These are phyloP conservation scores for Paraphaeosphaeria minitans DNA, from an alignment of 2,329 filamentous ascomycete species.

Conservation along the genomic window DNA sequence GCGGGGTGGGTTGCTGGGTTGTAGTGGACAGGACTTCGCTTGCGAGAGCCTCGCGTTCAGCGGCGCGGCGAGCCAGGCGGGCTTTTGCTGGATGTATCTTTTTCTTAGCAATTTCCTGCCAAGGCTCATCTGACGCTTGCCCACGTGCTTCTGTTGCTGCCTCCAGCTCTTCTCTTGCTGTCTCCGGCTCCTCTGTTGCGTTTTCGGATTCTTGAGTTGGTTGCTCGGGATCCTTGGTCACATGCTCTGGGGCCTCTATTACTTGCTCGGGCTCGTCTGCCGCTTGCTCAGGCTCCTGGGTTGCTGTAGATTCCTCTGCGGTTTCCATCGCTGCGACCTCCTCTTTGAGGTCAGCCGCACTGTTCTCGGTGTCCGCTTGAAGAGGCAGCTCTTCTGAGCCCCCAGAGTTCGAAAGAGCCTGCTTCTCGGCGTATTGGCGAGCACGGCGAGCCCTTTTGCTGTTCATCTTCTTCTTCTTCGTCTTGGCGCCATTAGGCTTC, in stretches of 20 bases:
- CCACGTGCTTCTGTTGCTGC: background rate
- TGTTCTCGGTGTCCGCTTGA: background rate
- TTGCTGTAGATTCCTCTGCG: background rate
- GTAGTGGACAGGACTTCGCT: background rate
- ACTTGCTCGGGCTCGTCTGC: background rate
- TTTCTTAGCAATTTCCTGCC: background rate
- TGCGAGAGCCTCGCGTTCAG: background rate
- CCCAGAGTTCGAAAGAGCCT: background rate
- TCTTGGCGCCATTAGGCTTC: background rate
- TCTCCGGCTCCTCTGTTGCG: background rate
- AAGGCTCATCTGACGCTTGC: background rate
- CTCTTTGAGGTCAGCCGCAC: background rate
- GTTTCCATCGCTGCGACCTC: background rate
- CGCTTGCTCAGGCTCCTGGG: background rate
- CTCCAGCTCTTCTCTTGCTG: background rate
- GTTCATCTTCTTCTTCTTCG: background rate
- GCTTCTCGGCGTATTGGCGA: constrained; percentile 4
- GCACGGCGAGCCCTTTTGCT: constrained; percentile 2
- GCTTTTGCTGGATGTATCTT: constrained; percentile 1
- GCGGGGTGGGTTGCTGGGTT: constrained; percentile 23
- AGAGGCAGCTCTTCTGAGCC: background rate
- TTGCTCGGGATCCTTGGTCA: background rate
- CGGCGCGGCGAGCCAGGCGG: constrained; percentile 1
- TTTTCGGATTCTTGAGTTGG: background rate
- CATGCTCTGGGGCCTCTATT: background rate